Evolutionary conservation across 73 alveolate species (phyloP), one percentile per base, ranked within the genome.

Genomic region (Paramecium caudatum): DNA sequence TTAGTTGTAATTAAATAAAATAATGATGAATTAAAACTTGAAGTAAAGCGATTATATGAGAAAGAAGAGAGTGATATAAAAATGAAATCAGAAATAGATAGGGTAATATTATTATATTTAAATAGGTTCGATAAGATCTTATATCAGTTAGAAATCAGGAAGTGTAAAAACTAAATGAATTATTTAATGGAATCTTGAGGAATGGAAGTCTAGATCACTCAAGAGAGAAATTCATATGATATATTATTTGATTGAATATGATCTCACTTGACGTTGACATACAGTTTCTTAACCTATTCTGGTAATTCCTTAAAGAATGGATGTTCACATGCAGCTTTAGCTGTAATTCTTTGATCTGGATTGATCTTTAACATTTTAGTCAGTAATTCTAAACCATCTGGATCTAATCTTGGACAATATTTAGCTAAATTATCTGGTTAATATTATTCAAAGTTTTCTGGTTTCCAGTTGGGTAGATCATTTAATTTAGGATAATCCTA

Each of bases 321-420:
- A 25, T 86, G 93, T 45, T 86, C 93, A 49, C 68, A 62, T 12
- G 87, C 93, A 27, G 87, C 87, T 15, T 86, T 86, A 46, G 93
- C 93, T 47, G 93, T 86, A 15, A 86, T 86, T 86, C 93, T 86
- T 46, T 86, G 30, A 62, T 86, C 82, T 3, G 93, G 93, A 9
- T 86, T 86, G 30, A 55, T 62, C 41, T 61, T 62, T 36, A 86
- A 68, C 93, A 86, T 86, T 63, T 63, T 86, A 43, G 36, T 9
- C 15, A 97, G 84, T 12, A 97, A 90, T 80, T 96, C 99, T 21
- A 94, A 70, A 9, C 99, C 99, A 23, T 74, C 95, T 25, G 88
- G 96, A 92, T 96, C 98, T 0, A 97, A 92, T 61, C 90, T 91
- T 37, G 98, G 98, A 7, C 95, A 95, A 17, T 84, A 41, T 19